phyloP scores from a whole-genome alignment of 2,329 filamentous ascomycete species.

The Ophiosphaerella korrae region DNA sequence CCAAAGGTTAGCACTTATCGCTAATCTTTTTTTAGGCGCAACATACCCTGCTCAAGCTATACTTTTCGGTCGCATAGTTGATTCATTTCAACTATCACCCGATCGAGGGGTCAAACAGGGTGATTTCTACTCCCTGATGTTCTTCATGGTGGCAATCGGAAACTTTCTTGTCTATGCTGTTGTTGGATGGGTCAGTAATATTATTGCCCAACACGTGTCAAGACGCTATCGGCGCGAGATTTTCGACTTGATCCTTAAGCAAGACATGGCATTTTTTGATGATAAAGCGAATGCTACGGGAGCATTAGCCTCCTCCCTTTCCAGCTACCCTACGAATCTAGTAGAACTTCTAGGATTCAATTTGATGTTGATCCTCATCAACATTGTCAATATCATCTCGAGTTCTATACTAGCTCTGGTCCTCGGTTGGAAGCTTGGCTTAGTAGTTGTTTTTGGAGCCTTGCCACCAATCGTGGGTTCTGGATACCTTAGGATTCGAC shows the following conservation, averaged over 20 bases:
- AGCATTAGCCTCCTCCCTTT: constrained; percentile 71
- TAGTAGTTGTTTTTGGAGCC: constrained; percentile 74
- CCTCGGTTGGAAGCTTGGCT: constrained; percentile 84
- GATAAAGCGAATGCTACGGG: constrained; percentile 86
- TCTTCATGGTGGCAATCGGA: constrained; percentile 59
- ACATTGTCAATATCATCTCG: constrained; percentile 76
- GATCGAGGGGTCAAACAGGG: constrained; percentile 47
- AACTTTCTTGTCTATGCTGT: constrained; percentile 52
- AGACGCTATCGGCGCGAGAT: constrained; percentile 55
- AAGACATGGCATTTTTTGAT: constrained; percentile 93
- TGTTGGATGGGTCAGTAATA: constrained; percentile 54
- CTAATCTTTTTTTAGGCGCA: constrained; percentile 38
- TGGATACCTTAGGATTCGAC: constrained; percentile 83
- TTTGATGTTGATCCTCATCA: constrained; percentile 82
- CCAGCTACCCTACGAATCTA: constrained; percentile 79
- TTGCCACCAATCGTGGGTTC: constrained; percentile 55
- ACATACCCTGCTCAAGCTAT: constrained; percentile 57
- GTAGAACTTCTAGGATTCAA: constrained; percentile 87
- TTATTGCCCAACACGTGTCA: constrained; percentile 49
- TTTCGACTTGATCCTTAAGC: constrained; percentile 86
- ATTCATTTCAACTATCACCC: constrained; percentile 53
- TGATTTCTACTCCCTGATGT: constrained; percentile 62
- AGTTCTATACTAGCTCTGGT: constrained; percentile 72
- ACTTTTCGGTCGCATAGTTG: constrained; percentile 56
- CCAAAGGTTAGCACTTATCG: neutral